phyloP scores from a whole-genome alignment of 2,329 filamentous ascomycete species.

The Arthrobotrys musiformis region DNA sequence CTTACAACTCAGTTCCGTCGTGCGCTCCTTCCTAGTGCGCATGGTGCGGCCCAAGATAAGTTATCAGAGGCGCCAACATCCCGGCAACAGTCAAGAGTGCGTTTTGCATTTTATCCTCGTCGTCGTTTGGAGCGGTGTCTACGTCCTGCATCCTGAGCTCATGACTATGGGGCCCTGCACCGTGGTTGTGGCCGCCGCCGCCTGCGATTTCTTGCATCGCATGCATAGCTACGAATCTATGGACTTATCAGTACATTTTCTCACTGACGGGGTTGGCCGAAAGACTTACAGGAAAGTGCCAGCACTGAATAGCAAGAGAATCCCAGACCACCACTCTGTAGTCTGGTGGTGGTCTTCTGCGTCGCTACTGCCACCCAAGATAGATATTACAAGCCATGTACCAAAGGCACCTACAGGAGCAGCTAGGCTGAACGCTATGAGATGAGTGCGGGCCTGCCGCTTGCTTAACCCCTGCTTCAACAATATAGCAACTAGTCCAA shows the following conservation, averaged over 20 bases:
- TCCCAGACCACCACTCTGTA: slow-evolving; percentile 81
- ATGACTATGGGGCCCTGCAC: slow-evolving; percentile 61
- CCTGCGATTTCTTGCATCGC: slow-evolving; percentile 80
- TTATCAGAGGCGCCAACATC: slow-evolving; percentile 47
- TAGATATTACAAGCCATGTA: slow-evolving; percentile 82
- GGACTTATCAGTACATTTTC: slow-evolving; percentile 56
- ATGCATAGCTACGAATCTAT: slow-evolving; percentile 96
- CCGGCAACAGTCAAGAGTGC: slow-evolving; percentile 42
- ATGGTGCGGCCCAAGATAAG: slow-evolving; percentile 52
- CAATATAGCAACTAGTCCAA: slow-evolving; percentile 89
- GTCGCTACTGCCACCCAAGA: slow-evolving; percentile 74
- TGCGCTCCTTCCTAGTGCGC: slow-evolving; percentile 34
- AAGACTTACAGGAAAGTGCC: slow-evolving; percentile 88
- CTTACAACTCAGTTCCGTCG: slow-evolving; percentile 1
- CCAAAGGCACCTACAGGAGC: slow-evolving; percentile 85
- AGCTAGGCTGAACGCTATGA: slow-evolving; percentile 90
- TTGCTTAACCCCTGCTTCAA: slow-evolving; percentile 92
- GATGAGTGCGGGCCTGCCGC: slow-evolving; percentile 81
- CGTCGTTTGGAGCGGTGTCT: slow-evolving; percentile 59
- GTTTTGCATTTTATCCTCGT: slow-evolving; percentile 52
- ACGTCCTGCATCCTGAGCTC: slow-evolving; percentile 59
- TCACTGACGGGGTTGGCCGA: background rate
- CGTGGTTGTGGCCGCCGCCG: slow-evolving; percentile 20
- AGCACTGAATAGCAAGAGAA: slow-evolving; percentile 91
- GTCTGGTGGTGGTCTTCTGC: slow-evolving; percentile 65